Conservation (phyloP, 768 basidiomycete genomes). For the Psilocybe cubensis region DNA sequence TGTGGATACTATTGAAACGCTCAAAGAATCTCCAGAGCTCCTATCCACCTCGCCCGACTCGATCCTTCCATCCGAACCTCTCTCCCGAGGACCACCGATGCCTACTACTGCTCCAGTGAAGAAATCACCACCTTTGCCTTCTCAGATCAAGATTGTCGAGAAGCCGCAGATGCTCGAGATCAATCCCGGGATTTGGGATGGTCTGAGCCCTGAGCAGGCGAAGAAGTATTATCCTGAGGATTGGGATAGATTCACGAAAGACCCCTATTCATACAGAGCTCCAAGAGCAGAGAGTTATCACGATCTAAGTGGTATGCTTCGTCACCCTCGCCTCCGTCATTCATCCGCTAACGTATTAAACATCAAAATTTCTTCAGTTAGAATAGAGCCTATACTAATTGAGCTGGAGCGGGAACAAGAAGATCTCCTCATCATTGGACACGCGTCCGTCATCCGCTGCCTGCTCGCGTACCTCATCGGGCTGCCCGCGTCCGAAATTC, state of each 20-base stretch:
- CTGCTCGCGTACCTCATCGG: constrained; percentile 93
- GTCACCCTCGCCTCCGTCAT: background rate
- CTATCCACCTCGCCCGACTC: constrained; percentile 15
- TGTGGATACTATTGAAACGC: constrained; percentile 11
- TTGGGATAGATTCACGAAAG: constrained; percentile 89
- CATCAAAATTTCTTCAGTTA: constrained; percentile 54
- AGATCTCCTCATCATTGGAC: constrained; percentile 94
- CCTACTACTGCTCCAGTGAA: background rate
- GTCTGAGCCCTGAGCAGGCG: constrained; percentile 88
- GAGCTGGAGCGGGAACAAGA: constrained; percentile 95
- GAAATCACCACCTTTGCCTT: constrained; percentile 24
- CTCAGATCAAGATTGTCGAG: constrained; percentile 84
- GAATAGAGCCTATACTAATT: constrained; percentile 89
- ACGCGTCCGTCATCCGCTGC: constrained; percentile 97
- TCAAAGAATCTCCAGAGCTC: constrained; percentile 15
- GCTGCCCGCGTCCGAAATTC: constrained; percentile 93
- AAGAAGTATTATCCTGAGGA: constrained; percentile 91
- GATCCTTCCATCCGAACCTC: constrained; percentile 9
- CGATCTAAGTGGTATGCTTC: constrained; percentile 84
- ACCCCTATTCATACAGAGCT: constrained; percentile 91
- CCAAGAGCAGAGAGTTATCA: constrained; percentile 98
- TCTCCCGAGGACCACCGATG: background rate
- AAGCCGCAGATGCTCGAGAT: constrained; percentile 98
- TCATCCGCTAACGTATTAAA: background rate
- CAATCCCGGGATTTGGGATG: constrained; percentile 98